Conservation (phyloP, 345 rosid species). For the Brassica carinata region DNA sequence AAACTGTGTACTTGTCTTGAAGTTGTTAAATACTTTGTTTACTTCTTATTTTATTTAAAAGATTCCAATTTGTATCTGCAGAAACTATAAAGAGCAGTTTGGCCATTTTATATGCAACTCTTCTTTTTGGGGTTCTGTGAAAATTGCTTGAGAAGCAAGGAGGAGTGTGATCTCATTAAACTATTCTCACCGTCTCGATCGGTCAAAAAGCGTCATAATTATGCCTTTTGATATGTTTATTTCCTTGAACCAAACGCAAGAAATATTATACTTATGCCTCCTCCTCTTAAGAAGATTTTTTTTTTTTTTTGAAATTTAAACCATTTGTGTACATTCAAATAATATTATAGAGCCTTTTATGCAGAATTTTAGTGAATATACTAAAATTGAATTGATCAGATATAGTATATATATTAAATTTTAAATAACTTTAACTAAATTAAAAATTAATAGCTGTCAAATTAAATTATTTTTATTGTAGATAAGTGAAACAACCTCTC, state of each 20-base stretch:
- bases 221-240: not conserved
- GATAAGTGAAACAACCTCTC: not conserved
- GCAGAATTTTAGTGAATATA: not conserved
- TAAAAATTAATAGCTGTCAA: not conserved
- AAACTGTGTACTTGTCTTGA: slow-evolving; percentile 10
- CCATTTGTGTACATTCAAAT: not conserved
- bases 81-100: not conserved
- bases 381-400: not conserved
- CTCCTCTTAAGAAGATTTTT: not conserved
- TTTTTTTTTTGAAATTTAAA: not conserved
- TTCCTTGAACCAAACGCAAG: not conserved
- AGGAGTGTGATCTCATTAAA: slow-evolving; percentile 27
- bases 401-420: no score
- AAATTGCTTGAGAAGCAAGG: slow-evolving; percentile 42
- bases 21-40: slow-evolving; percentile 9
- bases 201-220: slow-evolving; percentile 34
- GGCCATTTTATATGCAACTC: slow-evolving; percentile 20
- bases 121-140: slow-evolving; percentile 11
- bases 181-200: slow-evolving; percentile 2
- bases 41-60: not conserved
- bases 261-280: not conserved
- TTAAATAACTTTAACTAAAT: not conserved
- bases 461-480: not conserved
- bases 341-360: not conserved
- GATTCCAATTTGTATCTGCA: slow-evolving; percentile 16